These are phyloP conservation scores for Sarocladium kiliense DNA, from an alignment of 2,329 filamentous ascomycete species.

Conservation along the genomic window DNA sequence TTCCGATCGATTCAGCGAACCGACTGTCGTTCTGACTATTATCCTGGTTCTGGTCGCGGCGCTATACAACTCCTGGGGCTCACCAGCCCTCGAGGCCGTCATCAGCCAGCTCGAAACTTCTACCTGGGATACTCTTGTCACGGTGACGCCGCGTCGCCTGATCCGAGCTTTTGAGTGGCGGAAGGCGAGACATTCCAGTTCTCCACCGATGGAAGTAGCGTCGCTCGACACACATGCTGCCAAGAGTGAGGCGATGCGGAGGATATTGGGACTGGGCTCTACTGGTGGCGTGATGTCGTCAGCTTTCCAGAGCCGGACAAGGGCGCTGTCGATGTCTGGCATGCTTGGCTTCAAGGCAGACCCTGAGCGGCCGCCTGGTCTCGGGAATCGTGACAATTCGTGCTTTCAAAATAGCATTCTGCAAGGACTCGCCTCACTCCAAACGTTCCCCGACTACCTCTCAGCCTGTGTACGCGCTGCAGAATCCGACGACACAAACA, in stretches of 20 bases:
- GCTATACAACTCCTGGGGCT: conserved; percentile 28
- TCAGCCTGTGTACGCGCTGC: conserved; percentile 32
- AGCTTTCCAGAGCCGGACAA: conserved; percentile 53
- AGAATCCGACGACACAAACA: conserved; percentile 17
- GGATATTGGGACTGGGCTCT: conserved; percentile 55
- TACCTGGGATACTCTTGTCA: conserved; percentile 57
- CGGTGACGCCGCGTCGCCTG: conserved; percentile 49
- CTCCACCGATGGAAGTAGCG: background rate
- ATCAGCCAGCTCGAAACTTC: conserved; percentile 31
- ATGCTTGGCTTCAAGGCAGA: conserved; percentile 33
- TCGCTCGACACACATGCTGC: conserved; percentile 39
- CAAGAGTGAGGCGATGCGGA: conserved; percentile 61
- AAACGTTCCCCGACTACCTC: conserved; percentile 64
- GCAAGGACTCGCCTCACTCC: conserved; percentile 74
- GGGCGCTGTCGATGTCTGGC: conserved; percentile 48
- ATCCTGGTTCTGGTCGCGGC: conserved; percentile 27
- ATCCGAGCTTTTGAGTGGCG: conserved; percentile 53
- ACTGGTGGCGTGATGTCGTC: conserved; percentile 48
- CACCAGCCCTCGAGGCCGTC: conserved; percentile 24
- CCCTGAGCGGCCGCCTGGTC: conserved; percentile 52
- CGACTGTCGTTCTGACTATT: conserved; percentile 28
- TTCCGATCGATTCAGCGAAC: conserved; percentile 28
- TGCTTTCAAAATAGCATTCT: conserved; percentile 98
- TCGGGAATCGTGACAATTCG: conserved; percentile 91
- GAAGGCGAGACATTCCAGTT: conserved; percentile 23